Conservation (phyloP, 345 rosid genomes). For the Streptanthus diversifolius region DNA sequence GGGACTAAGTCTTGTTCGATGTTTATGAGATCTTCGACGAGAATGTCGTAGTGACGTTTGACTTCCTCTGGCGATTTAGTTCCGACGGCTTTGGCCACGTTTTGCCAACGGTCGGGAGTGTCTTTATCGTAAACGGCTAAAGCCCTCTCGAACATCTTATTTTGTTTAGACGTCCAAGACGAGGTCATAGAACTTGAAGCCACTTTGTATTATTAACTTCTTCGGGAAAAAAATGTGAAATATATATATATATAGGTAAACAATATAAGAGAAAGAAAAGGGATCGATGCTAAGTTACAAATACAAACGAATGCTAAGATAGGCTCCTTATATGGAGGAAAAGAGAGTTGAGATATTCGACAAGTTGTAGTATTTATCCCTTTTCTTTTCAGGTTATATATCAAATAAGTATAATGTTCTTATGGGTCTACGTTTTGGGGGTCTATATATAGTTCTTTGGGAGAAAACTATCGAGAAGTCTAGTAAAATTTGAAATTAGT, state of each 20-base stretch:
- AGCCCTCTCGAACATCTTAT: slow-evolving; percentile 84
- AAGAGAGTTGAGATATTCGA: slow-evolving; percentile 12
- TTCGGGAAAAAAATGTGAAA: not conserved
- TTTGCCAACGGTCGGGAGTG: slow-evolving; percentile 94
- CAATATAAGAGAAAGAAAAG: not conserved
- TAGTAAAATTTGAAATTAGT: not conserved
- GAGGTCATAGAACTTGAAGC: slow-evolving; percentile 40
- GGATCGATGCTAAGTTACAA: slow-evolving; percentile 12
- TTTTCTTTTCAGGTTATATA: not conserved
- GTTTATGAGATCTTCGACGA: slow-evolving; percentile 65
- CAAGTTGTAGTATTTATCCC: slow-evolving; percentile 27
- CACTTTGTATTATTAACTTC: not conserved
- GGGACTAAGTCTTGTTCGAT: slow-evolving; percentile 75
- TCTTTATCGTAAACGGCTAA: slow-evolving; percentile 77
- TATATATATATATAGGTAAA: slow-evolving; percentile 2
- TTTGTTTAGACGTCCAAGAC: slow-evolving; percentile 70
- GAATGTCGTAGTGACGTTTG: slow-evolving; percentile 72
- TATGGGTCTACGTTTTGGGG: slow-evolving; percentile 25
- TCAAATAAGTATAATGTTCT: not conserved
- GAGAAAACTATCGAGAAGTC: not conserved
- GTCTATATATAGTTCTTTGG: slow-evolving; percentile 25
- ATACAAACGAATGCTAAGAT: slow-evolving; percentile 22
- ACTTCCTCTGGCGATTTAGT: slow-evolving; percentile 78
- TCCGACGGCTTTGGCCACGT: slow-evolving; percentile 75
- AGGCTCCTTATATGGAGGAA: slow-evolving; percentile 34